Percentiles rank a stretch among this genome's conserved stretches.
Conservation (phyloP, 768 basidiomycete genomes). For the Lentinula aciculospora region DNA sequence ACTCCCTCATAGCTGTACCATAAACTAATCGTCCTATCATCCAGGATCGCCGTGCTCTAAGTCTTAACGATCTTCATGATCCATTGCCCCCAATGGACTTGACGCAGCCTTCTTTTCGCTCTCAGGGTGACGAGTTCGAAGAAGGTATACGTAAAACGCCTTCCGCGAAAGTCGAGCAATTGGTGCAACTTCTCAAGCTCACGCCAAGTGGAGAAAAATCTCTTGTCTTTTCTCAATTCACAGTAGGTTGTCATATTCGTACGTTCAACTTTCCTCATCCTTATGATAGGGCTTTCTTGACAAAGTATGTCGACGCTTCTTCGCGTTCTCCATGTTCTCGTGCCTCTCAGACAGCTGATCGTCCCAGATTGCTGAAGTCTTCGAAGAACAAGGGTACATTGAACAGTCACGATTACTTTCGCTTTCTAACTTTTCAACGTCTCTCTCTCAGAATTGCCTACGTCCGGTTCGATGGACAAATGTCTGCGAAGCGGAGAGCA, state of each 20-base stretch:
- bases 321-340: background rate
- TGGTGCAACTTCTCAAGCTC: constrained; percentile 65
- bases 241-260: constrained; percentile 17
- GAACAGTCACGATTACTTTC: background rate
- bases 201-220: constrained; percentile 72
- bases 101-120: constrained; percentile 49
- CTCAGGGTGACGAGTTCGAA: constrained; percentile 33
- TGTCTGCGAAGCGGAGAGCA: constrained; percentile 77
- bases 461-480: constrained; percentile 79
- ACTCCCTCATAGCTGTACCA: background rate
- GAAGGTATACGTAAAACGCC: constrained; percentile 43
- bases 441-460: constrained; percentile 52
- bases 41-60: constrained; percentile 67
- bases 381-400: constrained; percentile 58
- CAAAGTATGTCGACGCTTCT: background rate
- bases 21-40: constrained; percentile 8
- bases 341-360: constrained; percentile 5
- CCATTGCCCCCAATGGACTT: constrained; percentile 62
- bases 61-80: constrained; percentile 51
- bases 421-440: background rate
- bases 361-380: constrained; percentile 58
- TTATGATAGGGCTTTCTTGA: constrained; percentile 2
- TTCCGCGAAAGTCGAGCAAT: constrained; percentile 83
- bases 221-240: constrained; percentile 88
- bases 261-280: background rate